phyloP scores from a whole-genome alignment of 2,329 filamentous ascomycete genomes.

The Penicillium polonicum region DNA sequence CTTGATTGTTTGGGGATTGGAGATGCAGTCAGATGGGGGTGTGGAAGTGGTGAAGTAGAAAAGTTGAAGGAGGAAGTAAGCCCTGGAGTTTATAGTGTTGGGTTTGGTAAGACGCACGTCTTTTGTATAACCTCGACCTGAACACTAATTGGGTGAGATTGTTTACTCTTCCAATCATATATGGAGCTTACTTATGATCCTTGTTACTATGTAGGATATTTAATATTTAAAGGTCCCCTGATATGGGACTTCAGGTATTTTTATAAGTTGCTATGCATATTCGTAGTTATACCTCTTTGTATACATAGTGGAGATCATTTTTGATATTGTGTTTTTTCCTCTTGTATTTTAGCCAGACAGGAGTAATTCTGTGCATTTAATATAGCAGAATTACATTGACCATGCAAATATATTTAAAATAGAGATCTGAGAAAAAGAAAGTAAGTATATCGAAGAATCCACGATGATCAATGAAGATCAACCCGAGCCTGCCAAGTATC shows the following conservation, averaged over 20 bases:
- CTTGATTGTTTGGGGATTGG: constrained; percentile 1
- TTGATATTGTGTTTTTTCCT: background rate
- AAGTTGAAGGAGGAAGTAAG: background rate
- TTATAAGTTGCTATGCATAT: background rate
- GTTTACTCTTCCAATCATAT: background rate
- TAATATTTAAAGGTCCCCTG: background rate
- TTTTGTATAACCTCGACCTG: background rate
- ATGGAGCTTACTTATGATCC: background rate
- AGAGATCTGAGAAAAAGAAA: background rate
- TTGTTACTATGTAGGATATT: background rate
- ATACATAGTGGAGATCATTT: background rate
- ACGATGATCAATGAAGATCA: background rate
- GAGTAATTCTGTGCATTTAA: background rate
- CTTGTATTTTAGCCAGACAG: background rate
- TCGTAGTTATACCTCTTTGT: too few species aligned
- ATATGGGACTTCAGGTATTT: too few species aligned
- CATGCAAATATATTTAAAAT: background rate
- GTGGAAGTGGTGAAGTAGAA: background rate
- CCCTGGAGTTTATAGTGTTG: background rate
- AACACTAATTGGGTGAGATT: background rate
- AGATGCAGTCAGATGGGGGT: background rate
- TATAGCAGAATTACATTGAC: background rate
- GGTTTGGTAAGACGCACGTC: background rate
- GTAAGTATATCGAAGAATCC: background rate
- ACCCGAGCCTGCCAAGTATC: background rate